Conservation (phyloP, 108 stramenopile genomes). For the Cyclostephanos tholiformis region DNA sequence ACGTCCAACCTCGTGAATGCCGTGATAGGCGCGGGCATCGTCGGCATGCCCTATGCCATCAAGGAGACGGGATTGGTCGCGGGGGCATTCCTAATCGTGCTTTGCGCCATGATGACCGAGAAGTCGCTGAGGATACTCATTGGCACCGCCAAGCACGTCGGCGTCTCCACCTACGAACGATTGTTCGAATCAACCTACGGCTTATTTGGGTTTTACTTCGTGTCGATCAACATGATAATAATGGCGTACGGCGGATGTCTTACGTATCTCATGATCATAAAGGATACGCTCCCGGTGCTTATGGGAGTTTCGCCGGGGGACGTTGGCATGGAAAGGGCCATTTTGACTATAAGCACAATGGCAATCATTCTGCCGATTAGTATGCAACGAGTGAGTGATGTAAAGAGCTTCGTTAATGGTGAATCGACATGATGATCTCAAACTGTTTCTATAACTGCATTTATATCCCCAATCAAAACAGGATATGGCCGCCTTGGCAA, state of each 20-base stretch:
- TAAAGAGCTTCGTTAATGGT: not conserved
- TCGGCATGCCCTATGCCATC: slow-evolving; percentile 87
- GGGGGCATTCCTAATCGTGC: slow-evolving; percentile 64
- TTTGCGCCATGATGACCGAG: slow-evolving; percentile 60
- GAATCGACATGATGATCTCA: not conserved
- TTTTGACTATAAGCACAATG: slow-evolving; percentile 64
- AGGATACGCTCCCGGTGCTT: slow-evolving; percentile 73
- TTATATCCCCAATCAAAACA: not conserved
- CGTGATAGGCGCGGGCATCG: slow-evolving; percentile 88
- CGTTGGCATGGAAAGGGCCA: slow-evolving; percentile 45
- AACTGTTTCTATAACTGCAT: not conserved
- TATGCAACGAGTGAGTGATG: slow-evolving; percentile 60
- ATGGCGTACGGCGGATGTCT: slow-evolving; percentile 88
- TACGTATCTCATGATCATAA: slow-evolving; percentile 82
- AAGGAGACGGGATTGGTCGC: slow-evolving; percentile 75
- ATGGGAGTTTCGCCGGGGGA: slow-evolving; percentile 62
- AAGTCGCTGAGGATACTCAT: slow-evolving; percentile 74
- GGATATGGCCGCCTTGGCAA: slow-evolving; percentile 87
- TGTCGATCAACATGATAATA: slow-evolving; percentile 76
- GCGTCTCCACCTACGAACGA: slow-evolving; percentile 59
- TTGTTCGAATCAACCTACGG: slow-evolving; percentile 49
- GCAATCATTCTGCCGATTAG: slow-evolving; percentile 68
- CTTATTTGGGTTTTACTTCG: slow-evolving; percentile 61
- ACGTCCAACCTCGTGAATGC: slow-evolving; percentile 81
- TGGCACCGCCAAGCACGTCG: slow-evolving; percentile 78